These are phyloP conservation scores for Sordariomycetes sp. DNA, from an alignment of 2,329 filamentous ascomycete species.

Conservation along the genomic window DNA sequence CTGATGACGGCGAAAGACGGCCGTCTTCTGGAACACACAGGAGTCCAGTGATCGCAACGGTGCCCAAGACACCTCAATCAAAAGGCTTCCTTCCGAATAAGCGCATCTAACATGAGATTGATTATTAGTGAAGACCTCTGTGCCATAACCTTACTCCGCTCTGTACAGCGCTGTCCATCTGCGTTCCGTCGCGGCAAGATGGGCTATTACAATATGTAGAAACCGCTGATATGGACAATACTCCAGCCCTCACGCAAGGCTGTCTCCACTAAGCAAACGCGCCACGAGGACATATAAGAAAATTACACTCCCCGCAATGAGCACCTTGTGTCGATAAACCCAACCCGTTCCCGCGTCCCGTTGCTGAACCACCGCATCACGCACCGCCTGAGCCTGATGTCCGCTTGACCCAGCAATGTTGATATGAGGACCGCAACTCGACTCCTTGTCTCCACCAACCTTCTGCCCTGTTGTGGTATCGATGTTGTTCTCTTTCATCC, in stretches of 20 bases:
- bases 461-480: constrained; percentile 67
- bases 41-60: no score
- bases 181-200: no score
- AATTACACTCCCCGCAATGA: constrained; percentile 59
- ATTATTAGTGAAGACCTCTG: no score
- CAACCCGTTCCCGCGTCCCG: constrained; percentile 76
- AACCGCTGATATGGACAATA: no score
- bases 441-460: constrained; percentile 35
- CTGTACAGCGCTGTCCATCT: no score
- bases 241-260: constrained; percentile 1
- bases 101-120: no score
- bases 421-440: constrained; percentile 42
- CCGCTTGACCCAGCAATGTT: constrained; percentile 53
- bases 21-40: no score
- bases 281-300: constrained; percentile 80
- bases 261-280: constrained; percentile 53
- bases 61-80: no score
- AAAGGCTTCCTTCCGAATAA: no score
- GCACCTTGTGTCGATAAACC: constrained; percentile 70
- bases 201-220: no score
- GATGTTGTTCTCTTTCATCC: constrained; percentile 78
- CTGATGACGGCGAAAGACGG: no score
- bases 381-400: constrained; percentile 57
- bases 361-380: constrained; percentile 68
- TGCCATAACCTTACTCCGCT: no score